Evolutionary conservation across 106 monocot species (phyloP), one percentile per base, ranked within the genome.

Genomic region (Dioscorea alata): DNA sequence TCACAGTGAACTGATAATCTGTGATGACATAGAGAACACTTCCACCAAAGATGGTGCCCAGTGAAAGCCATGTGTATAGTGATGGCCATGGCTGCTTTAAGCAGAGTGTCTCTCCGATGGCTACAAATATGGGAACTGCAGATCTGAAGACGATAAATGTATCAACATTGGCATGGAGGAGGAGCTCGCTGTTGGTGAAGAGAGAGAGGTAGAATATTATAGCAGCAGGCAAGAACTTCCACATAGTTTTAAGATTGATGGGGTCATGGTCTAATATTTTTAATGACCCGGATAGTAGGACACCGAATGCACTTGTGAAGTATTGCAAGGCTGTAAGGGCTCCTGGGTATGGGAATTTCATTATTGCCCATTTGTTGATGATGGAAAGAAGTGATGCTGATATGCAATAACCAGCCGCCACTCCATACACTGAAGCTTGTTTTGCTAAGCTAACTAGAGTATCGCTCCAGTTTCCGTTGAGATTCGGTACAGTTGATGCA

Each of bases 351-450:
- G 90, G 90, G 50, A 93, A 89, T 58, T 89, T 86, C 86, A 86
- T 93, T 17, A 93, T 67, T n/a, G 92, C 86, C 86, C 89, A 93
- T 77, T 93, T 89, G 75, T 93, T 93, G 69, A 89, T 93, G 28
- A 94, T 94, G 50, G 89, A 90, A 5, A 94, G 74, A 19, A 94
- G 82, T 2, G 90, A 87, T 25, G 90, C 94, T 8, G 94, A 94
- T 31, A 94, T 67, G 68, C 90, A 90, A 63, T 96, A 96, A 4
- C 95, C 95, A 31, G 80, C 84, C 53, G 88, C 91, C 56, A 96
- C 61, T 13, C 95, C 89, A 65, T 91, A 91, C 4, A 96, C 80
- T 12, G 91, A 91, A 59, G 71, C 83, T 66, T 84, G 81, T 8
- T 86, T 83, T 10, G 69, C 50, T 6, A 87, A 33, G n/a, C 0